Percentiles rank a stretch among this genome's conserved stretches.
phyloP scores from a whole-genome alignment of 1,139 yeast genomes.

The Candida anutae region DNA sequence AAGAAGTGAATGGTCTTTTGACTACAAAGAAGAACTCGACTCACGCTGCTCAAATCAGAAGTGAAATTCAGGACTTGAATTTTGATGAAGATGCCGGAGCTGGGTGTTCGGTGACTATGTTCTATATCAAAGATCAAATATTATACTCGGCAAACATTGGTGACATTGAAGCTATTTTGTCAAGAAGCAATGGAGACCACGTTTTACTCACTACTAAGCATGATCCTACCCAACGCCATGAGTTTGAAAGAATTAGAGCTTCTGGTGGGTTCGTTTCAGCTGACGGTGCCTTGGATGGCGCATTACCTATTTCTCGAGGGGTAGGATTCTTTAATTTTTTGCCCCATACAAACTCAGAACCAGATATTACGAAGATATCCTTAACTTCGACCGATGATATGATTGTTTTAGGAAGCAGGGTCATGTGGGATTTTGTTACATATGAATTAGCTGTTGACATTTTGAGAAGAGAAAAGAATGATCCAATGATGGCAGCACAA shows the following conservation, averaged over 20 bases:
- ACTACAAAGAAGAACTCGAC: slow-evolving; percentile 27
- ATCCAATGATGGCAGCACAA: slow-evolving; percentile 90
- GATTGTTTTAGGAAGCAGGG: slow-evolving; percentile 78
- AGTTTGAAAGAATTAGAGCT: slow-evolving; percentile 80
- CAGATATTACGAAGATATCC: slow-evolving; percentile 59
- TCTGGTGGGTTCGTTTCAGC: slow-evolving; percentile 89
- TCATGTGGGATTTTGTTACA: slow-evolving; percentile 78
- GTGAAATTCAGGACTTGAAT: slow-evolving; percentile 38
- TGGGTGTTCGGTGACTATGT: slow-evolving; percentile 83
- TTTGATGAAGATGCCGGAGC: slow-evolving; percentile 60
- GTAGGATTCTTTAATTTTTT: slow-evolving; percentile 82
- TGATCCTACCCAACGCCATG: slow-evolving; percentile 73
- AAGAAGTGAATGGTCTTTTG: slow-evolving; percentile 53
- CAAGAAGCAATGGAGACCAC: slow-evolving; percentile 77
- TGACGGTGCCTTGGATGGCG: slow-evolving; percentile 80
- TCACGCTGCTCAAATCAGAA: slow-evolving; percentile 13
- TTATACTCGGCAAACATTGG: slow-evolving; percentile 87
- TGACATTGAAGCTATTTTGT: slow-evolving; percentile 76
- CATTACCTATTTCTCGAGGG: slow-evolving; percentile 77
- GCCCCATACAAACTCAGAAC: slow-evolving; percentile 88
- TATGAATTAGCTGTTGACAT: slow-evolving; percentile 88
- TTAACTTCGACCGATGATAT: slow-evolving; percentile 71
- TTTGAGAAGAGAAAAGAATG: slow-evolving; percentile 71
- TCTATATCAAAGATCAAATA: slow-evolving; percentile 64
- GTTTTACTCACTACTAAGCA: slow-evolving; percentile 68